phyloP scores from a whole-genome alignment of 345 rosid species.

The Eucalyptus globulus region DNA sequence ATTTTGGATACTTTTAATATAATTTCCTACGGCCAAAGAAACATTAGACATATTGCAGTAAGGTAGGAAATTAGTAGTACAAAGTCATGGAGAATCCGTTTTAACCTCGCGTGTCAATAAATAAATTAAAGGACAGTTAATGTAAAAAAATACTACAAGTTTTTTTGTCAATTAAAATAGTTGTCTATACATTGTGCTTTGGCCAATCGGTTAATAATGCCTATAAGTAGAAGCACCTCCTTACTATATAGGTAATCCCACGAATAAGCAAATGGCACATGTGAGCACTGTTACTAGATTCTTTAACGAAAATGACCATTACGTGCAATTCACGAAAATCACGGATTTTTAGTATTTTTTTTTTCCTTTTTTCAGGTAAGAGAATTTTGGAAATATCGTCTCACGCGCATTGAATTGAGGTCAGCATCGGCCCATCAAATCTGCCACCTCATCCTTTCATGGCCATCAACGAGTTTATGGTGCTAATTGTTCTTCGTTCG shows the following conservation, averaged over 20 bases:
- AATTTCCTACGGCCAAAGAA: background rate
- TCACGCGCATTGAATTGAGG: background rate
- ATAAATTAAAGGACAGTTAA: background rate
- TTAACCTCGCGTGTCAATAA: background rate
- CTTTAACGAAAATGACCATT: background rate
- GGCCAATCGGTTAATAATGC: background rate
- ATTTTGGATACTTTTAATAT: background rate
- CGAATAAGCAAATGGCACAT: background rate
- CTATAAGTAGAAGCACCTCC: background rate
- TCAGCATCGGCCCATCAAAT: background rate
- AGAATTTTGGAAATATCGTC: background rate
- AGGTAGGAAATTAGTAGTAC: background rate
- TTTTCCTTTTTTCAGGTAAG: background rate
- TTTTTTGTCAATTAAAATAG: background rate
- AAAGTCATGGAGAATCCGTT: no score
- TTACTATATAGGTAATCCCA: background rate
- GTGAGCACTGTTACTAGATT: background rate
- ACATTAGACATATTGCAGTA: background rate
- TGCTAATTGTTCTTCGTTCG: background rate
- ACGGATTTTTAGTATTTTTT: background rate
- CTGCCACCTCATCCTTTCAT: background rate
- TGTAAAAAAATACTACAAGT: background rate
- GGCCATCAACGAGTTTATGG: background rate
- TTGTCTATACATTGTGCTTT: background rate
- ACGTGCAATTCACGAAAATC: background rate